Evolutionary conservation across 1,284 basidiomycete species (phyloP), one percentile per base, ranked within the genome.

Genomic region (Garcileccinum viscosum): DNA sequence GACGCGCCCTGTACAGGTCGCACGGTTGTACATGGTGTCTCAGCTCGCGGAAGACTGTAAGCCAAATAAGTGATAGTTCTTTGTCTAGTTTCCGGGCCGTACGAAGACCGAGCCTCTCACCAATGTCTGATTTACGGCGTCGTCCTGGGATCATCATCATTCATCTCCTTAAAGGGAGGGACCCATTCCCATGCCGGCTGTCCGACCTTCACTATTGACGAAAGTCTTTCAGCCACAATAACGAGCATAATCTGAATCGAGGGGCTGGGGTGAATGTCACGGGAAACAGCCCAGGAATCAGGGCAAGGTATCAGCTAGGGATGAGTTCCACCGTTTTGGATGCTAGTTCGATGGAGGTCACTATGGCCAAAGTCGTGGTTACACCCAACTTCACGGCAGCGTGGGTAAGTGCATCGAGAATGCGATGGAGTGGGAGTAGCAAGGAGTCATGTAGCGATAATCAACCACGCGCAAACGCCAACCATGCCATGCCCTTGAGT

Each of bases 391-490:
- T 58, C 53, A 40, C 56, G 22, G 61, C 42, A 66, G 33, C 59
- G 50, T 53, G 50, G 17, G 27, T 59, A 63, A 35, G 30, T 53
- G 62, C 35, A 53, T 40, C 38, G 37, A 40, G 58, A 66, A 64
- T 27, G 65, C 22, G 59, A 64, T 67, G 64, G 62, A 58, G 59
- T 59, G 63, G 38, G 63, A 58, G 22, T 24, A 40, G 62, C 22
- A 37, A 35, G 61, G 53, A 24, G 58, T 66, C 68, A 8, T 35
- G 40, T 35, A 42, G 35, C 66, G 73, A 70, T 75, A 72, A 73
- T 74, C 69, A 63, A 63, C 62, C 64, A 75, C 72, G 72, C 69
- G 73, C 71, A 68, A 74, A 73, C 67, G 53, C 71, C 69, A 79
- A 69, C 47, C 62, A 72, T 32, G 50, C 15, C 65, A 76, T 35